phyloP scores from a whole-genome alignment of 768 basidiomycete genomes.

The Termitomyces sp. region DNA sequence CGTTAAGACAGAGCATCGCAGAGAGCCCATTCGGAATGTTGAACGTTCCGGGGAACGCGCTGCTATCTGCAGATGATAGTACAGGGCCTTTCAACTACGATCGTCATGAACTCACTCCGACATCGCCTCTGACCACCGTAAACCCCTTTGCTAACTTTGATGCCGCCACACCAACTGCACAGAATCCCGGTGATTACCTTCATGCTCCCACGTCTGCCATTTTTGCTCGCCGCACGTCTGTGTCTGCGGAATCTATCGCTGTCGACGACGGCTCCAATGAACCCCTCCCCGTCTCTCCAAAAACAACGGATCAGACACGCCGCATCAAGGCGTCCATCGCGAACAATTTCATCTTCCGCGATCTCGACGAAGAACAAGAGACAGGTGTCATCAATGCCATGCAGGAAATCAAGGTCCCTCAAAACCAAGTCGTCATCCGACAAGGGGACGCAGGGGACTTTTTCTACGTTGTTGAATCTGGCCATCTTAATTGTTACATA shows the following conservation, averaged over 20 bases:
- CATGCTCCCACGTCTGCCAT: constrained; percentile 70
- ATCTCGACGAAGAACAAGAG: constrained; percentile 95
- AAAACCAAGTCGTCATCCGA: constrained; percentile 87
- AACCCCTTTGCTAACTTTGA: constrained; percentile 53
- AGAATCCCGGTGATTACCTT: constrained; percentile 58
- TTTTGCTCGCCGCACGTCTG: constrained; percentile 87
- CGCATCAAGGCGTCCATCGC: constrained; percentile 86
- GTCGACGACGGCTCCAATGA: constrained; percentile 63
- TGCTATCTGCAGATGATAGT: constrained; percentile 48
- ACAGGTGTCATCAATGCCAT: constrained; percentile 91
- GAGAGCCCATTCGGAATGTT: constrained; percentile 74
- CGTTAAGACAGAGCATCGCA: constrained; percentile 47
- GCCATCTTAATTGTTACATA: constrained; percentile 79
- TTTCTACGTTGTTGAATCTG: constrained; percentile 95
- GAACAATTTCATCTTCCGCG: constrained; percentile 91
- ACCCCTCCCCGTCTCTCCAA: constrained; percentile 69
- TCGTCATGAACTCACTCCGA: constrained; percentile 53
- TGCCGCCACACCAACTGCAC: constrained; percentile 38
- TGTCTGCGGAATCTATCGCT: constrained; percentile 94
- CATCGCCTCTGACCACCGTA: constrained; percentile 49
- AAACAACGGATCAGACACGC: constrained; percentile 76
- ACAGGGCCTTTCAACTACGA: constrained; percentile 58
- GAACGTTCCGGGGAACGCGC: constrained; percentile 76
- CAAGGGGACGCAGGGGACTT: constrained; percentile 97
- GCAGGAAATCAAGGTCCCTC: constrained; percentile 72